Conservation (phyloP, 805 yeast species). For the Sugiyamaella qingdaonensis region DNA sequence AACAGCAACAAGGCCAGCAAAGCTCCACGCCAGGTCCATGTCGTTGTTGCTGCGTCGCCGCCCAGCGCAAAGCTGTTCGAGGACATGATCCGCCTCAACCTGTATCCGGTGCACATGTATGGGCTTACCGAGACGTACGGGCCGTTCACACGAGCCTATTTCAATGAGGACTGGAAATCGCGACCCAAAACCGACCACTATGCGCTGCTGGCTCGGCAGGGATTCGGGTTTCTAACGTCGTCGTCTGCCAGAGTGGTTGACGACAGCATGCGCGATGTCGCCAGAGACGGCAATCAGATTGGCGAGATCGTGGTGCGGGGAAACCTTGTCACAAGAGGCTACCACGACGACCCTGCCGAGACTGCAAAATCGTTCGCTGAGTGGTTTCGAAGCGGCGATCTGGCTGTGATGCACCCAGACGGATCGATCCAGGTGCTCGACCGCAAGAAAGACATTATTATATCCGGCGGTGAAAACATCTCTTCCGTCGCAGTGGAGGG, state of each 20-base stretch:
- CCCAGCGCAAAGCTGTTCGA: slow-evolving; percentile 33
- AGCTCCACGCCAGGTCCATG: slow-evolving; percentile 28
- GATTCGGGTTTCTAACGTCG: slow-evolving; percentile 31
- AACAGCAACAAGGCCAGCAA: slow-evolving; percentile 28
- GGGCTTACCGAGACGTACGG: slow-evolving; percentile 38
- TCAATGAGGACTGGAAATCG: slow-evolving; percentile 30
- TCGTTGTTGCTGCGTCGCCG: slow-evolving; percentile 37
- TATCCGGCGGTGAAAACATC: slow-evolving; percentile 37
- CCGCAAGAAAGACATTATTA: slow-evolving; percentile 35
- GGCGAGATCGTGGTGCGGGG: slow-evolving; percentile 35
- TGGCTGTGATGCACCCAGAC: slow-evolving; percentile 34
- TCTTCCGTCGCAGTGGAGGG: slow-evolving; percentile 35
- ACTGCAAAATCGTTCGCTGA: slow-evolving; percentile 31
- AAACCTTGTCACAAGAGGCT: slow-evolving; percentile 32
- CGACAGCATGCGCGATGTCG: slow-evolving; percentile 25
- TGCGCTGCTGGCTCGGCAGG: slow-evolving; percentile 32
- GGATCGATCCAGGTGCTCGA: slow-evolving; percentile 34
- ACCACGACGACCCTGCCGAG: slow-evolving; percentile 31
- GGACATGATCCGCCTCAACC: slow-evolving; percentile 31
- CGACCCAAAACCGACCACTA: slow-evolving; percentile 26
- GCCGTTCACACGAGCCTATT: slow-evolving; percentile 32
- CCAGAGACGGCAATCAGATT: slow-evolving; percentile 29
- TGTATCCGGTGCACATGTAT: slow-evolving; percentile 34
- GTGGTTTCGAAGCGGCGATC: slow-evolving; percentile 35
- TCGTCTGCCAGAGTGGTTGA: slow-evolving; percentile 28